Conservation (phyloP, 2,329 filamentous ascomycete genomes). For the Metarhizium album region DNA sequence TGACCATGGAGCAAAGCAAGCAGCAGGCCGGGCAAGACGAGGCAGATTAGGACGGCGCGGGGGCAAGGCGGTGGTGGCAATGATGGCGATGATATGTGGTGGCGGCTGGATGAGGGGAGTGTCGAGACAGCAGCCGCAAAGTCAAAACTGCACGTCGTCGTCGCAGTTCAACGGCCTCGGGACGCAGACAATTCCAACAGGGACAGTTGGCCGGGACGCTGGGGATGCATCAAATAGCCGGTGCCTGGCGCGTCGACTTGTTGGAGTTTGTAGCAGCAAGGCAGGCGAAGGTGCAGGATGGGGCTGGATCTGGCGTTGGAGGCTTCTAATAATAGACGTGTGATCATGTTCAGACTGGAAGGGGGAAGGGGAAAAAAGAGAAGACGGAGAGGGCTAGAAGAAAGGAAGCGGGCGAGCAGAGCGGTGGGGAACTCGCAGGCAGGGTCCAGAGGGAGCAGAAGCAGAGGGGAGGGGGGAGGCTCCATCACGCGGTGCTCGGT, state of each 20-base stretch:
- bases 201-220: not conserved
- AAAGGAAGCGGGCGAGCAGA: conserved; percentile 1
- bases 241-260: conserved; percentile 1
- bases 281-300: conserved; percentile 18
- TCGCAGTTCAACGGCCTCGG: not conserved
- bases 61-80: not conserved
- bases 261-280: not conserved
- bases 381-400: conserved; percentile 8
- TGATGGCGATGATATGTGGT: not conserved
- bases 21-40: not conserved
- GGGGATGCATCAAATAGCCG: not conserved
- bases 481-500: no score
- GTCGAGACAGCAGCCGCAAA: not conserved
- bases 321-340: conserved; percentile 41
- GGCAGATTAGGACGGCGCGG: not conserved
- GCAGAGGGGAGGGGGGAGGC: no score
- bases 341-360: conserved; percentile 28
- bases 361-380: conserved; percentile 14
- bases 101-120: not conserved
- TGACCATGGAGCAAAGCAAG: not conserved
- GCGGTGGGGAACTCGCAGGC: not conserved
- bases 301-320: conserved; percentile 39
- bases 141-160: not conserved
- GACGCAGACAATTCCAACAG: not conserved
- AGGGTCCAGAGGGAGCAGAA: not conserved